phyloP scores from a whole-genome alignment of 2,329 filamentous ascomycete species.

The Aureobasidium sp. region DNA sequence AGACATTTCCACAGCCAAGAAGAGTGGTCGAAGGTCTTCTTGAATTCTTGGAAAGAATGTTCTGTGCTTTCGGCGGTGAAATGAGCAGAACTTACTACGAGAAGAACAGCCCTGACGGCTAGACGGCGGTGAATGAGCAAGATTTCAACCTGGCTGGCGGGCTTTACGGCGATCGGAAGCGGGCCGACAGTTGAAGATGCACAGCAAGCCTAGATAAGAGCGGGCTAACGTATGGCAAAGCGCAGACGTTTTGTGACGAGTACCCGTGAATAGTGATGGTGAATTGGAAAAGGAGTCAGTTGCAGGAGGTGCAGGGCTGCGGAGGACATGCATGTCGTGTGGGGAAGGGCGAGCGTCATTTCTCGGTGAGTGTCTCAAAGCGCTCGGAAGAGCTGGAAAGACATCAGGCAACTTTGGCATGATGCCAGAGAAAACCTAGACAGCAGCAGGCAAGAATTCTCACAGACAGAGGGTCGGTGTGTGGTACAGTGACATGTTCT shows the following conservation, averaged over 20 bases:
- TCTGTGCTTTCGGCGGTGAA: slow-evolving; percentile 9
- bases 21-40: background rate
- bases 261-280: background rate
- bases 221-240: background rate
- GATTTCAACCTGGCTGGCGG: background rate
- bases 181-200: slow-evolving; percentile 5
- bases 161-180: slow-evolving; percentile 1
- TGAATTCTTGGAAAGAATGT: background rate
- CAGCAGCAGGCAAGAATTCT: background rate
- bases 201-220: slow-evolving; percentile 11
- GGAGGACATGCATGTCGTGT: background rate
- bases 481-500: background rate
- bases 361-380: background rate
- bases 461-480: background rate
- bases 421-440: no score
- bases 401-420: no score
- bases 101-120: background rate
- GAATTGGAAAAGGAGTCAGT: background rate
- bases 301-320: background rate
- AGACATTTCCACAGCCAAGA: background rate
- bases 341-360: background rate
- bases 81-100: background rate
- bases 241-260: background rate
- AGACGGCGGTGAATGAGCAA: background rate
- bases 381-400: background rate